Evolutionary conservation across 306 rosid genomes (phyloP).

Genomic region (Lathyrus aphaca): DNA sequence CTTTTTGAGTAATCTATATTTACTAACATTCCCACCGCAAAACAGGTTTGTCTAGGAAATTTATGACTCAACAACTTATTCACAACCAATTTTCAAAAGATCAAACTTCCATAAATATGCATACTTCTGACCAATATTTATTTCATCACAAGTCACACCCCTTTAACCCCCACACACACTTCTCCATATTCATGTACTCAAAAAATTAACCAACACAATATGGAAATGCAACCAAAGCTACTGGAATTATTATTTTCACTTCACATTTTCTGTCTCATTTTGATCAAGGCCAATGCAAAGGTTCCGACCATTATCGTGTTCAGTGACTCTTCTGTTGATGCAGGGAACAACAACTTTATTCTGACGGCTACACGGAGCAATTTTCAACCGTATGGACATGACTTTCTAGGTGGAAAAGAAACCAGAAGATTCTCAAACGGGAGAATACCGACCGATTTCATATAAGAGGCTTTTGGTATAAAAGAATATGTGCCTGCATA

Average conservation of each 20-base stretch:
- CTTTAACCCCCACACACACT: too few relatives aligned
- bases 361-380: constrained; percentile 84
- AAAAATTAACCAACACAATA: not conserved
- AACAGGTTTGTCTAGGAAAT: constrained; percentile 33
- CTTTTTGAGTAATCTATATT: too few relatives aligned
- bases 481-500: too few relatives aligned
- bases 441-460: too few relatives aligned
- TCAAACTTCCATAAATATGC: constrained; percentile 41
- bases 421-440: too few relatives aligned
- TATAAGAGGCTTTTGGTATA: too few relatives aligned
- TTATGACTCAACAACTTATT: constrained; percentile 55
- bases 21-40: constrained; percentile 15
- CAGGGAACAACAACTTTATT: constrained; percentile 89
- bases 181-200: too few relatives aligned
- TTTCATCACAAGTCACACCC: too few relatives aligned
- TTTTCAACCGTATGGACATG: constrained; percentile 88
- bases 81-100: constrained; percentile 41
- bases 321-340: constrained; percentile 89
- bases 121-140: constrained; percentile 20
- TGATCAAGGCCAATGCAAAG: constrained; percentile 16
- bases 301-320: constrained; percentile 76
- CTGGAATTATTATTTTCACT: constrained; percentile 17
- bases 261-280: constrained; percentile 34
- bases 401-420: constrained; percentile 65
- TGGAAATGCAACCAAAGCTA: constrained; percentile 22